phyloP scores from a whole-genome alignment of 305 asterid genomes.

The Striga hermonthica region DNA sequence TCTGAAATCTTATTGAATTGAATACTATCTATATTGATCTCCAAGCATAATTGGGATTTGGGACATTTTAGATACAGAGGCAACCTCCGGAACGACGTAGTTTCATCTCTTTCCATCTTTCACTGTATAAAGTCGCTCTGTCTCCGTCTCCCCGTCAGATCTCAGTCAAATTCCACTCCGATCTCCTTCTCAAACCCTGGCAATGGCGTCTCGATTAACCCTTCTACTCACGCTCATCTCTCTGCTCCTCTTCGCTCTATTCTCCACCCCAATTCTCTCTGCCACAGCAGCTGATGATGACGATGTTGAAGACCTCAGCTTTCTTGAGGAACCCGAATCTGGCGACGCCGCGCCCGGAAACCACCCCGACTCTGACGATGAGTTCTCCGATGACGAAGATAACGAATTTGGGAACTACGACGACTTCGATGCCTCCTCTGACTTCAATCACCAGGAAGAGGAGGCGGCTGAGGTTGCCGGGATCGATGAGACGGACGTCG shows the following conservation, averaged over 20 bases:
- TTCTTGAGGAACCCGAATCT: conserved; percentile 56
- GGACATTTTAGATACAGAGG: too few relatives aligned
- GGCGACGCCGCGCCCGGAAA: conserved; percentile 32
- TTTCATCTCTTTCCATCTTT: background rate
- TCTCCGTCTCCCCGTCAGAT: conserved; percentile 29
- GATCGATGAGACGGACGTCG: conserved; percentile 67
- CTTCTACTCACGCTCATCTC: conserved; percentile 43
- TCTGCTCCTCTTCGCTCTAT: conserved; percentile 52
- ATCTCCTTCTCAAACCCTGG: background rate
- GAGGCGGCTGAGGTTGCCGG: conserved; percentile 44
- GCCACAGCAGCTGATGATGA: conserved; percentile 34
- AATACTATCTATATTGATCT: too few relatives aligned
- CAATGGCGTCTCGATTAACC: conserved; percentile 52
- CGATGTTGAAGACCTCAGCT: conserved; percentile 76
- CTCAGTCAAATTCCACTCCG: conserved; percentile 15
- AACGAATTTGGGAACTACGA: conserved; percentile 54
- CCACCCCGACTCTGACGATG: conserved; percentile 43
- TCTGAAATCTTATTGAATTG: too few relatives aligned
- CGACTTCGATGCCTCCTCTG: conserved; percentile 58
- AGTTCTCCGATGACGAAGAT: conserved; percentile 46
- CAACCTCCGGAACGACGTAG: conserved; percentile 22
- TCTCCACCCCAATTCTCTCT: conserved; percentile 35
- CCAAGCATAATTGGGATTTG: too few relatives aligned
- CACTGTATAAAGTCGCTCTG: conserved; percentile 4
- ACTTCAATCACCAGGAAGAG: conserved; percentile 39